A percentile compares a stretch with the other conserved stretches of the same genome.
Evolutionary conservation across 2,329 filamentous ascomycete species (phyloP).

Genomic region (Sarocladium kiliense): DNA sequence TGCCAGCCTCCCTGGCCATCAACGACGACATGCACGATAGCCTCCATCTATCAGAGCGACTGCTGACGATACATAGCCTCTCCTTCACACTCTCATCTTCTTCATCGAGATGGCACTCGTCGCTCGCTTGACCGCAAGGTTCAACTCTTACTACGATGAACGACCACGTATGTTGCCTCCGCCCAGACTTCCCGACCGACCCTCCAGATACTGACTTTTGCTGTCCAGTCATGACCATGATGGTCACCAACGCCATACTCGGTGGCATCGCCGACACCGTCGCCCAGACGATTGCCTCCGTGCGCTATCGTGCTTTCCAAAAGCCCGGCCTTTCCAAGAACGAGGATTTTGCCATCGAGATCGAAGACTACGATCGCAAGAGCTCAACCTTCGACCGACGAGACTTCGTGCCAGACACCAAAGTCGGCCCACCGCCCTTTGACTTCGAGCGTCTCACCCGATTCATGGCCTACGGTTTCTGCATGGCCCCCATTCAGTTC

Average conservation of each 20-base stretch:
- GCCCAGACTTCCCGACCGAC: not conserved
- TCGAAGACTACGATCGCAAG: conserved; percentile 80
- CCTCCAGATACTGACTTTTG: conserved; percentile 4
- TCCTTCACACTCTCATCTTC: conserved; percentile 80
- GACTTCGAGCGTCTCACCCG: conserved; percentile 92
- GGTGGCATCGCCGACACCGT: conserved; percentile 95
- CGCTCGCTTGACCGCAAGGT: conserved; percentile 75
- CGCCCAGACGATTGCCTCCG: conserved; percentile 84
- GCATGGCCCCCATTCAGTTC: conserved; percentile 93
- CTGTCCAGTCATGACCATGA: conserved; percentile 82
- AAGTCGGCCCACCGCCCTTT: conserved; percentile 70
- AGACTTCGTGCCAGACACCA: conserved; percentile 62
- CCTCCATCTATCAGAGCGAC: conserved; percentile 14
- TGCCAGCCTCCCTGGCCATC: not conserved
- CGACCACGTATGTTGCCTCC: conserved; percentile 60
- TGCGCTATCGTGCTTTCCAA: conserved; percentile 62
- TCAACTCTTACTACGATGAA: conserved; percentile 90
- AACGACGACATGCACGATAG: conserved; percentile 13
- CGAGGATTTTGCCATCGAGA: conserved; percentile 77
- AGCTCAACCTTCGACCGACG: conserved; percentile 60
- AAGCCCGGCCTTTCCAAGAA: conserved; percentile 54
- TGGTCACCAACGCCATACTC: conserved; percentile 96
- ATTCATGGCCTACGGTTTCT: conserved; percentile 96
- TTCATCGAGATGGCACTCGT: conserved; percentile 84
- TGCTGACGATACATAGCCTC: conserved; percentile 54